These are phyloP conservation scores for Prinsepia uniflora DNA, from an alignment of 306 rosid genomes.

Conservation along the genomic window DNA sequence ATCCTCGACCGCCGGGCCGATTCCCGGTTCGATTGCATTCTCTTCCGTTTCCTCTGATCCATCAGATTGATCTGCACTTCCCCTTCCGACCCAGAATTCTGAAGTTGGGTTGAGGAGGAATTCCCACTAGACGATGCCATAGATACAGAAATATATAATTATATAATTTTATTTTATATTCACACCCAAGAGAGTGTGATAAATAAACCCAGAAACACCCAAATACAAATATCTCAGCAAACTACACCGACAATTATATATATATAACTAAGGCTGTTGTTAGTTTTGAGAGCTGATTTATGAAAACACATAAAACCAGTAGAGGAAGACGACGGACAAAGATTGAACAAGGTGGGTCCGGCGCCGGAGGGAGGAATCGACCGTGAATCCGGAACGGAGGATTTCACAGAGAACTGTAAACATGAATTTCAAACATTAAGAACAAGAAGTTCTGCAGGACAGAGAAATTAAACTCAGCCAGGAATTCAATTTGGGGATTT, in stretches of 20 bases:
- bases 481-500: neutral
- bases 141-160: neutral
- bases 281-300: slow-evolving; percentile 18
- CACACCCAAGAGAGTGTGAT: no score
- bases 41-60: slow-evolving; percentile 65
- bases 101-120: slow-evolving; percentile 42
- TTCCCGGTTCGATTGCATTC: slow-evolving; percentile 80
- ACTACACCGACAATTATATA: neutral
- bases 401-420: slow-evolving; percentile 94
- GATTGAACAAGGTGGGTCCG: slow-evolving; percentile 90
- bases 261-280: neutral
- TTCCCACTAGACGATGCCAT: slow-evolving; percentile 72
- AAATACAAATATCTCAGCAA: neutral
- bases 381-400: slow-evolving; percentile 84
- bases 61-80: slow-evolving; percentile 43
- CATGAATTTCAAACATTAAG: slow-evolving; percentile 71
- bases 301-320: slow-evolving; percentile 95
- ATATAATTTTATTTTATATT: neutral
- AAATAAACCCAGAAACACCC: slow-evolving; percentile 22
- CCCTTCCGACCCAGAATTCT: slow-evolving; percentile 58
- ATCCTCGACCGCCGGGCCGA: slow-evolving; percentile 78
- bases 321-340: slow-evolving; percentile 82
- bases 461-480: slow-evolving; percentile 3
- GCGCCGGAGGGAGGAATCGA: slow-evolving; percentile 71
- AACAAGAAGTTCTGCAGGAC: slow-evolving; percentile 21